A percentile compares a stretch with the other conserved stretches of the same genome.
Conservation (phyloP, 208 protist genomes). For the Novymonas esmeraldas region DNA sequence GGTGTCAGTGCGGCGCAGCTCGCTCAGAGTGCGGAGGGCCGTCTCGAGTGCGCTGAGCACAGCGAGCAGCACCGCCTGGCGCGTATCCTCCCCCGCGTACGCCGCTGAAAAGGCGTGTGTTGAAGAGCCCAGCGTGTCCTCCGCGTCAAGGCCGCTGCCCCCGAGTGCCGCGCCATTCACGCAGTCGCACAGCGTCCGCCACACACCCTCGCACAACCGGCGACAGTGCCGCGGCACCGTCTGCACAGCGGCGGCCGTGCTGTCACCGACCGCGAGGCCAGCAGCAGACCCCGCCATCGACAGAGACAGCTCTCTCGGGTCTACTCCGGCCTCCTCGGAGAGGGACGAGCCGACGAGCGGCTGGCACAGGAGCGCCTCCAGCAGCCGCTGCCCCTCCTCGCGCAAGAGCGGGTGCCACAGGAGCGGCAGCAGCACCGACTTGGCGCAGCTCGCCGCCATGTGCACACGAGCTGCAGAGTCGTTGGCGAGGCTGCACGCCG, state of each 20-base stretch:
- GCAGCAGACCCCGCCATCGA: not conserved
- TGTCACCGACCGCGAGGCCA: not conserved
- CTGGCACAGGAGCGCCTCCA: slow-evolving; percentile 26
- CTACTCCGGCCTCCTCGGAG: not conserved
- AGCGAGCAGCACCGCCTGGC: slow-evolving; percentile 13
- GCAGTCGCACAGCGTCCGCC: slow-evolving; percentile 23
- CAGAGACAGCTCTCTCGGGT: not conserved
- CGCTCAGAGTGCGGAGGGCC: slow-evolving; percentile 15
- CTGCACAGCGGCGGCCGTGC: not conserved
- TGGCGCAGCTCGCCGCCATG: slow-evolving; percentile 20
- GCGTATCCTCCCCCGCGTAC: not conserved
- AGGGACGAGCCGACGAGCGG: slow-evolving; percentile 7
- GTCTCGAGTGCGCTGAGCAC: slow-evolving; percentile 10
- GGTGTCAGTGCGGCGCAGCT: not conserved
- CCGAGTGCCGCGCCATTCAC: slow-evolving; percentile 9
- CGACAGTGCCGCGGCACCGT: slow-evolving; percentile 26
- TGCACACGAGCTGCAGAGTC: slow-evolving; percentile 21
- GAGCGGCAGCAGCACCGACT: slow-evolving; percentile 18
- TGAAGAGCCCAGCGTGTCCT: not conserved
- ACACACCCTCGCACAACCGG: slow-evolving; percentile 24
- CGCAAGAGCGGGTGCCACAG: slow-evolving; percentile 34
- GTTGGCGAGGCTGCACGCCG: slow-evolving; percentile 1
- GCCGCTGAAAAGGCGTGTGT: not conserved
- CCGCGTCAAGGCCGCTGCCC: slow-evolving; percentile 1
- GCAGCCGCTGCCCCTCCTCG: slow-evolving; percentile 15